These are phyloP conservation scores for Cucurbita argyrosperma DNA, from an alignment of 306 rosid species.

Conservation along the genomic window DNA sequence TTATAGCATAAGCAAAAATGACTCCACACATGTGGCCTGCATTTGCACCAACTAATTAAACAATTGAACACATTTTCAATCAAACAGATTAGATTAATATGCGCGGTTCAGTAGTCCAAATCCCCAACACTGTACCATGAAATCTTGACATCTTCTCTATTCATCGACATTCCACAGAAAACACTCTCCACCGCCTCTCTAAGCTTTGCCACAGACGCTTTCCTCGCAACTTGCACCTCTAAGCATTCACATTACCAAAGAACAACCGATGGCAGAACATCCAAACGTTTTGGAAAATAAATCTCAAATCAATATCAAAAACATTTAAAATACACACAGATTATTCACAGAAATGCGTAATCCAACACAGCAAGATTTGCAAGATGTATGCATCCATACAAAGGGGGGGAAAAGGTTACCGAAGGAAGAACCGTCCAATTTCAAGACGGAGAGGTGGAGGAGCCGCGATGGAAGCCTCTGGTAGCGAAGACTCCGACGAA, in stretches of 20 bases:
- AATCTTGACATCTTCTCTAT: constrained; percentile 13
- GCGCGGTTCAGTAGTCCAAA: not conserved
- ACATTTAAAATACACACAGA: not conserved
- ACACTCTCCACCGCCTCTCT: constrained; percentile 35
- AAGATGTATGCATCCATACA: too few relatives aligned
- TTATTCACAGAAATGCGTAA: not conserved
- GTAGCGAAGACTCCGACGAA: constrained; percentile 13
- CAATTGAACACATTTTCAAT: not conserved
- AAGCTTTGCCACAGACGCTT: constrained; percentile 29
- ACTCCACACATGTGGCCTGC: constrained; percentile 44
- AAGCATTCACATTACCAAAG: not conserved
- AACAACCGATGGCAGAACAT: not conserved
- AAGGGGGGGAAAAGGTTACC: constrained; percentile 8
- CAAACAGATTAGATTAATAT: not conserved
- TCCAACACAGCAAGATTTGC: not conserved
- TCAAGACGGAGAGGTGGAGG: constrained; percentile 26
- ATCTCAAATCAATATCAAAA: not conserved
- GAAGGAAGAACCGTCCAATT: constrained; percentile 39
- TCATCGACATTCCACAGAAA: constrained; percentile 13
- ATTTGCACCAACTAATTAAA: not conserved
- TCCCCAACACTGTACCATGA: constrained; percentile 24
- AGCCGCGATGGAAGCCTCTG: constrained; percentile 22
- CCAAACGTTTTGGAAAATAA: not conserved
- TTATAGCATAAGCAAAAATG: constrained; percentile 35
- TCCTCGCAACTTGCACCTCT: constrained; percentile 23